These are phyloP conservation scores for Prinsepia uniflora DNA, from an alignment of 306 rosid species.

Conservation along the genomic window DNA sequence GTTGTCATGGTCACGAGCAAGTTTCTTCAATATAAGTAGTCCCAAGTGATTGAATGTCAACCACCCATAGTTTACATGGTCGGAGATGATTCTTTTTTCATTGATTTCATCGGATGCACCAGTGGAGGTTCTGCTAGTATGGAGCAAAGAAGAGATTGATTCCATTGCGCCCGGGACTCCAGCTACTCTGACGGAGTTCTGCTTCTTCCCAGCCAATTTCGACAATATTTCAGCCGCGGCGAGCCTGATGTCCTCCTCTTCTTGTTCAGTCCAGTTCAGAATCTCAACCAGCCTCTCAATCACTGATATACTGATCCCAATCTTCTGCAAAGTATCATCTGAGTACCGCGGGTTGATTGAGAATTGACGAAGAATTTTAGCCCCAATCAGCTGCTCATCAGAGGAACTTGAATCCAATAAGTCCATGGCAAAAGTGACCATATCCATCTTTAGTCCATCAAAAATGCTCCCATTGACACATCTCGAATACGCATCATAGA, in stretches of 20 bases:
- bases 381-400: slow-evolving; percentile 89
- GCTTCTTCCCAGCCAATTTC: slow-evolving; percentile 74
- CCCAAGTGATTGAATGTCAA: slow-evolving; percentile 87
- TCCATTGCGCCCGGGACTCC: slow-evolving; percentile 96
- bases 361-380: slow-evolving; percentile 63
- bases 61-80: slow-evolving; percentile 51
- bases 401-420: slow-evolving; percentile 71
- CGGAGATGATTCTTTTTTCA: slow-evolving; percentile 52
- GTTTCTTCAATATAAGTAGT: slow-evolving; percentile 73
- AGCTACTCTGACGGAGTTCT: slow-evolving; percentile 73
- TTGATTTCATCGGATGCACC: slow-evolving; percentile 72
- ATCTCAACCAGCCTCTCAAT: slow-evolving; percentile 90
- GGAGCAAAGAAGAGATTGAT: slow-evolving; percentile 80
- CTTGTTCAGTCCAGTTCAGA: slow-evolving; percentile 80
- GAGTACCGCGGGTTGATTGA: slow-evolving; percentile 47
- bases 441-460: slow-evolving; percentile 94
- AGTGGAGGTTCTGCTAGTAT: slow-evolving; percentile 45
- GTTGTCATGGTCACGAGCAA: slow-evolving; percentile 80
- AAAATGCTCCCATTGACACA: slow-evolving; percentile 83
- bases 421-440: slow-evolving; percentile 79
- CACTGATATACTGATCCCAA: slow-evolving; percentile 58
- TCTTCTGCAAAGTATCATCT: slow-evolving; percentile 79
- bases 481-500: slow-evolving; percentile 88
- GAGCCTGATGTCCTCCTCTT: slow-evolving; percentile 75
- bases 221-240: slow-evolving; percentile 82